Evolutionary conservation across 345 rosid genomes (phyloP).

Genomic region (Bretschneidera sinensis): DNA sequence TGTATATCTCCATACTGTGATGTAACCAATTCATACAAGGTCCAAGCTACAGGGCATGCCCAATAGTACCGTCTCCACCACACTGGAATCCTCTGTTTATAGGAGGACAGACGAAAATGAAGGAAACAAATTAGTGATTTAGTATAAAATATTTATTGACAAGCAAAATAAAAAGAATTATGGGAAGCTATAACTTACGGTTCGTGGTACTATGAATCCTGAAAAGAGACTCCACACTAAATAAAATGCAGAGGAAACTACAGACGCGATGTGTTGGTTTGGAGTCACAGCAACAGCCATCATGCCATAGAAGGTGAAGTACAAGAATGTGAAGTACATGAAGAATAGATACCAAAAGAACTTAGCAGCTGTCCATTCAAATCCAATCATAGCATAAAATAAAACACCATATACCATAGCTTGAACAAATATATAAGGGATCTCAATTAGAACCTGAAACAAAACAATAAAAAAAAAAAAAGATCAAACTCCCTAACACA

Average conservation of each 20-base stretch:
- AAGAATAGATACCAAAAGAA: slow-evolving; percentile 68
- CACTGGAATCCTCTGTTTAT: slow-evolving; percentile 36
- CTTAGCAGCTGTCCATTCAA: slow-evolving; percentile 48
- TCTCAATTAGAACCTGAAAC: slow-evolving; percentile 46
- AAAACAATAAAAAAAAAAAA: no score
- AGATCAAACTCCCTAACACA: background rate
- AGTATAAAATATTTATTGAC: no score
- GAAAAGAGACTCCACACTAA: slow-evolving; percentile 55
- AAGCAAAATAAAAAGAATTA: background rate
- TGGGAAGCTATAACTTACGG: slow-evolving; percentile 26
- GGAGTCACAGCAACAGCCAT: slow-evolving; percentile 68
- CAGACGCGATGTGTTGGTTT: slow-evolving; percentile 50
- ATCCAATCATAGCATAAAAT: slow-evolving; percentile 64
- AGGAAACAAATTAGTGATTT: background rate
- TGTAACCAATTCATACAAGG: slow-evolving; percentile 38
- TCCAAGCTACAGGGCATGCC: slow-evolving; percentile 43
- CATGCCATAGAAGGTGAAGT: slow-evolving; percentile 74
- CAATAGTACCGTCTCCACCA: slow-evolving; percentile 65
- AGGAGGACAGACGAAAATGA: background rate
- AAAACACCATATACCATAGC: slow-evolving; percentile 38
- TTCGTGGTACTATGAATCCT: slow-evolving; percentile 60
- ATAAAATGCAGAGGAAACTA: slow-evolving; percentile 46
- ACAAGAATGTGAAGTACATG: slow-evolving; percentile 53
- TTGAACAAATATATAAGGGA: slow-evolving; percentile 53
- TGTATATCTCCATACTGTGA: slow-evolving; percentile 39